phyloP scores from a whole-genome alignment of 2,329 filamentous ascomycete genomes.

The Trichoderma atrobrunneum region DNA sequence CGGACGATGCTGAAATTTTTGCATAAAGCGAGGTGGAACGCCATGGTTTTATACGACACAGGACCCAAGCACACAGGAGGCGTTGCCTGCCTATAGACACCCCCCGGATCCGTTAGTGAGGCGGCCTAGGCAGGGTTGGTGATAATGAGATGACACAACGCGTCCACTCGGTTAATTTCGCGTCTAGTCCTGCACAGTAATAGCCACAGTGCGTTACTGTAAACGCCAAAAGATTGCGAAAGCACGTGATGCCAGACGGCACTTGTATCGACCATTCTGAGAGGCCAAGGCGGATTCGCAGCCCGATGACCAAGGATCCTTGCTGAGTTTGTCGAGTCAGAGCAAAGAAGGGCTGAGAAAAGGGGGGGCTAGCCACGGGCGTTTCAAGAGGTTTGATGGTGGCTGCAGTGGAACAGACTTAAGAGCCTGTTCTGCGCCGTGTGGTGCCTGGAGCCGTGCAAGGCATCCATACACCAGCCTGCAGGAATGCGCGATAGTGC shows the following conservation, averaged over 20 bases:
- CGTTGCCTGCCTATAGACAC: constrained; percentile 21
- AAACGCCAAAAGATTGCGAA: constrained; percentile 16
- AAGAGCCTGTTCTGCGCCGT: constrained; percentile 5
- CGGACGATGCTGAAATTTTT: constrained; percentile 21
- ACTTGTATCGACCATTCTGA: neutral
- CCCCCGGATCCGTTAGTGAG: constrained; percentile 24
- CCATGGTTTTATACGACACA: constrained; percentile 24
- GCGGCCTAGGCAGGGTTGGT: constrained; percentile 18
- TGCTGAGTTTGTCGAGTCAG: constrained; percentile 10
- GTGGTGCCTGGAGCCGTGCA: constrained; percentile 8
- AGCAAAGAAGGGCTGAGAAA: neutral
- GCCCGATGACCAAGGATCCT: constrained; percentile 6
- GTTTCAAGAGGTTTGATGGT: constrained; percentile 6
- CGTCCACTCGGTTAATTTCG: constrained; percentile 19
- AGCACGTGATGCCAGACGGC: constrained; percentile 15
- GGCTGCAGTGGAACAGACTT: constrained; percentile 15
- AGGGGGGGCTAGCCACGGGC: neutral
- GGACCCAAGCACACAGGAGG: neutral
- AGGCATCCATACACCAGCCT: constrained; percentile 20
- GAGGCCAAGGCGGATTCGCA: neutral
- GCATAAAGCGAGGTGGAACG: constrained; percentile 21
- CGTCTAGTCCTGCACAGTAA: constrained; percentile 13
- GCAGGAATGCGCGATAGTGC: constrained; percentile 23
- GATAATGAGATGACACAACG: constrained; percentile 20
- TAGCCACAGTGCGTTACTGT: neutral